Evolutionary conservation across 805 yeast species (phyloP), one percentile per base, ranked within the genome.

Genomic region (Kazachstania bromeliacearum): DNA sequence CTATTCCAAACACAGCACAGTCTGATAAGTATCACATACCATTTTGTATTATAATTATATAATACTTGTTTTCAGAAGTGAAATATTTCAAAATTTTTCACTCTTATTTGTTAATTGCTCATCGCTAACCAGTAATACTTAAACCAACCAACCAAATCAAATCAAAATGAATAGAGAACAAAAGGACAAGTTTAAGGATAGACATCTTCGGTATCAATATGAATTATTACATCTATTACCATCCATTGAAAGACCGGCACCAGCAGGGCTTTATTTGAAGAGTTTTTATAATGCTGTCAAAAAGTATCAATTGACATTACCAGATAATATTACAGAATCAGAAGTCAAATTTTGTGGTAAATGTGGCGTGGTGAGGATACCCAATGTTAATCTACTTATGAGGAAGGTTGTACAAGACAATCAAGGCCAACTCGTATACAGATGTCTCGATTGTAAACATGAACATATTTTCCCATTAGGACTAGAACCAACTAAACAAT

Each of bases 321-420:
- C 64, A 3, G 35, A 45, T 3, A 30, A 33, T 4, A 32, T 53
- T 13, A 31, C 35, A 3, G 48, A 45, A 13, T 34, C 53, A 27
- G 44, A 46, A 13, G 32, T 41, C 7, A 50, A 53, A 34, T 57
- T 59, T 37, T 58, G 63, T 41, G 53, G 51, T 4, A 33, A 36
- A 14, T 57, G 63, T 43, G 57, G 60, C 8, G 29, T 38, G 10
- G 47, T 61, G 2, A 42, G 56, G 16, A 41, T 64, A 8, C 57
- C 66, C 2, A 53, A 54, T 5, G 26, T 47, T n/a, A 61, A 50
- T 24, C 34, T 51, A n/a, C n/a, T n/a, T n/a, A n/a, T n/a, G 10
- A 7, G 6, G 28, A 26, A 26, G 28, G 29, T 26, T 7, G 29
- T 13, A 13, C 26, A 23, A 10, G n/a, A 23, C n/a, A 13, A 13